Percentiles rank a stretch among this genome's conserved stretches.
These are phyloP conservation scores for Udeniomyces megalosporus DNA, from an alignment of 768 basidiomycete species.

Conservation along the genomic window DNA sequence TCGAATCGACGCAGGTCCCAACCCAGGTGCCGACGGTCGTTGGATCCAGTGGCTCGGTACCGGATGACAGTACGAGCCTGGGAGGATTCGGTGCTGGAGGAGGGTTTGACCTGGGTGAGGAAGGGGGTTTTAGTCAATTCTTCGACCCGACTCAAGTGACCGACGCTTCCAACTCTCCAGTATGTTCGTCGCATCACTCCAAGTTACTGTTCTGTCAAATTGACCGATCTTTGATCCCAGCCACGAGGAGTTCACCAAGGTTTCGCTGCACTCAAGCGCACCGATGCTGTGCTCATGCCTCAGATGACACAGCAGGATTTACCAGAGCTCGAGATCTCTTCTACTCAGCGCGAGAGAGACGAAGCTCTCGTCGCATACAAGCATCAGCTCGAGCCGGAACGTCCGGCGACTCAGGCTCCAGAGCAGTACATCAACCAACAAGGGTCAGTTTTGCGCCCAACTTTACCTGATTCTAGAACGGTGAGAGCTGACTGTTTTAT, in stretches of 20 bases:
- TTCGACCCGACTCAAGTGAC: constrained; percentile 24
- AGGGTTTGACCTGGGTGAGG: constrained; percentile 16
- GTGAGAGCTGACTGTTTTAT: not conserved
- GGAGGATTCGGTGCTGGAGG: constrained; percentile 19
- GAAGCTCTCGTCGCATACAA: constrained; percentile 19
- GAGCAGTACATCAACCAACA: constrained; percentile 23
- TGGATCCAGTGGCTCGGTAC: constrained; percentile 5
- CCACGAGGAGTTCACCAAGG: too few species aligned
- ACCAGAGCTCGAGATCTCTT: constrained; percentile 21
- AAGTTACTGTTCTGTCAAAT: not conserved
- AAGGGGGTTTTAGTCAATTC: constrained; percentile 26
- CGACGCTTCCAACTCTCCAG: not conserved
- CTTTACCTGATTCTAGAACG: not conserved
- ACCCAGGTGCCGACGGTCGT: not conserved
- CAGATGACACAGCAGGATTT: constrained; percentile 18
- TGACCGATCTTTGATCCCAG: too few species aligned
- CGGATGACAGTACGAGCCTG: not conserved
- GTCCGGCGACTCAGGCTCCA: constrained; percentile 5
- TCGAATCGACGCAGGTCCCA: constrained; percentile 5
- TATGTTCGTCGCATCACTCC: not conserved
- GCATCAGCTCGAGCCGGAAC: constrained; percentile 4
- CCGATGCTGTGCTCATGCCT: constrained; percentile 17
- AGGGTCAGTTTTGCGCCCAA: constrained; percentile 19
- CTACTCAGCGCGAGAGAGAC: constrained; percentile 23
- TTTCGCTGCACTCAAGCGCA: constrained; percentile 2